These are phyloP conservation scores for Starmerella roubikii DNA, from an alignment of 805 yeast species.

Conservation along the genomic window DNA sequence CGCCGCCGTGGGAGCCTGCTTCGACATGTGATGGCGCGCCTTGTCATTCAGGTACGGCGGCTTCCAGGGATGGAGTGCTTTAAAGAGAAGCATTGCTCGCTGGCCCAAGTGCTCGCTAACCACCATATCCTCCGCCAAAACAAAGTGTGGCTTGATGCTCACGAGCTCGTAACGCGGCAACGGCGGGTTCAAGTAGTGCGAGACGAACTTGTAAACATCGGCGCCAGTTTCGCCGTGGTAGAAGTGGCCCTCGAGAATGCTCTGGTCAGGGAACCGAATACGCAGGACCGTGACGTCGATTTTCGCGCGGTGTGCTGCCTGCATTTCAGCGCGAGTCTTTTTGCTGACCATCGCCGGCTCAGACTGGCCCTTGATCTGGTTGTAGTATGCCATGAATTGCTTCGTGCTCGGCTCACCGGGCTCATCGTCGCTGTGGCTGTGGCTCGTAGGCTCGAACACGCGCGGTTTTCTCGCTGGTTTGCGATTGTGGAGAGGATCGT, in stretches of 20 bases:
- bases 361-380: slow-evolving; percentile 31
- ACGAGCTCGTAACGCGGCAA: slow-evolving; percentile 29
- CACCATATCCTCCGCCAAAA: slow-evolving; percentile 24
- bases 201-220: slow-evolving; percentile 26
- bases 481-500: neutral
- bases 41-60: slow-evolving; percentile 14
- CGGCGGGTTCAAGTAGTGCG: slow-evolving; percentile 23
- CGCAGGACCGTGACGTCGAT: slow-evolving; percentile 32
- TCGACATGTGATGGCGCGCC: slow-evolving; percentile 7
- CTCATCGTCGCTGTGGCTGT: slow-evolving; percentile 21
- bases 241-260: slow-evolving; percentile 39
- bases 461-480: neutral
- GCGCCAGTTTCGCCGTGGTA: slow-evolving; percentile 32
- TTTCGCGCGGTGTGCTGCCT: slow-evolving; percentile 21
- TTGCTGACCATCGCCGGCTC: slow-evolving; percentile 33
- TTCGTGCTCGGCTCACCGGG: slow-evolving; percentile 36
- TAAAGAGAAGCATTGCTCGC: slow-evolving; percentile 34
- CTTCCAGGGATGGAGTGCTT: slow-evolving; percentile 16
- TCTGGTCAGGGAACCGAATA: slow-evolving; percentile 45
- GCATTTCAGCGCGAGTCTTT: slow-evolving; percentile 28
- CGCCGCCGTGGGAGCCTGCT: neutral
- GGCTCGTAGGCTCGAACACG: neutral
- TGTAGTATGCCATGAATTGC: slow-evolving; percentile 43
- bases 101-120: slow-evolving; percentile 33
- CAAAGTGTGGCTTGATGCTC: slow-evolving; percentile 37